Base-by-base conservation (phyloP, 495 filamentous ascomycete genomes). In the Penicillium lagena region DNA sequence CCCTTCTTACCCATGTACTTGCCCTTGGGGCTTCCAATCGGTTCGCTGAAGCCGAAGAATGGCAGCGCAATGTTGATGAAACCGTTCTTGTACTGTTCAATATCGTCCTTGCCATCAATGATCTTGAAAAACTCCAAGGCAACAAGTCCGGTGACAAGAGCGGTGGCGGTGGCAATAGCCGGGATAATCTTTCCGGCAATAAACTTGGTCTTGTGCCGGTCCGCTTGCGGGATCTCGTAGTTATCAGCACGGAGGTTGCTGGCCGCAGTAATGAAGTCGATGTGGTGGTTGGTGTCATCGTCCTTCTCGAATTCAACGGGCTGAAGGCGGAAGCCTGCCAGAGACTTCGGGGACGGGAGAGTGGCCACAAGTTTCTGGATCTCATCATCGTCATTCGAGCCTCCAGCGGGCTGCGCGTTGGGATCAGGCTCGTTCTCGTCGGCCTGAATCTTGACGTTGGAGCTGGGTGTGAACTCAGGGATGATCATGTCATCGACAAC, bases 151-250 rank as follows among this genome's bases (percentile, higher is more conserved):
- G 94, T 97, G 33, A 96, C 90, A 15, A 99, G 73, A 9, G 94
- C 90, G 13, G 94, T 99, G 10, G 94, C 96, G 11, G 93, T 98
- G 43, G 90, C 94, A 68, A 99, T 99, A 35, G 94, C 94, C 29
- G 94, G 94, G 54, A 99, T 97, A 54, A 99, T 99, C 77, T 97
- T 99, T 60, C 94, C 94, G 17, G 94, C 94, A 67, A 99, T 97
- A 68, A 97, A 96, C 70, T 99, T 99, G 44, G 90, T 99, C 79
- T 90, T 90, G 76, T 96, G 94, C 42, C 87, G 78, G 58, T 99
- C 90, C 0, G 94, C 90, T 48, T 82, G 78, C 49, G 85, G 77
- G 53, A 99, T 99, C 45, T 87, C 89, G 76, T 99, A 99, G 65
- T 99, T 99, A 58, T 95, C 85, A 7, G 94, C 94, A 39, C 94